Conservation (phyloP, 768 basidiomycete genomes). For the Kwoniella dendrophila region DNA sequence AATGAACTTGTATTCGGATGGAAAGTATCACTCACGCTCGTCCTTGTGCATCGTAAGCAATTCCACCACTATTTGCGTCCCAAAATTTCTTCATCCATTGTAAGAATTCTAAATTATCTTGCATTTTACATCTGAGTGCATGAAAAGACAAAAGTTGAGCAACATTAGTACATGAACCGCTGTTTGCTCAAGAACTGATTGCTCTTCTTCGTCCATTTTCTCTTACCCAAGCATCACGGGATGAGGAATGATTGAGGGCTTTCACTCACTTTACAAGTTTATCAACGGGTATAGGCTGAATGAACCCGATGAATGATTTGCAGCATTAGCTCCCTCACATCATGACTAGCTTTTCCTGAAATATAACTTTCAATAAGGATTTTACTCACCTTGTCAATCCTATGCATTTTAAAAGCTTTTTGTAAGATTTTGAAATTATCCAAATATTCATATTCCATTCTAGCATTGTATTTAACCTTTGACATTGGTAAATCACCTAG, state of each 20-base stretch:
- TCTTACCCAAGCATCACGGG: no score
- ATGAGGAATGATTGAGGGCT: not conserved
- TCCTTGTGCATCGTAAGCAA: conserved; percentile 79
- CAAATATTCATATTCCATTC: conserved; percentile 89
- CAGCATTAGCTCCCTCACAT: no score
- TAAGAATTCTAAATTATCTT: conserved; percentile 98
- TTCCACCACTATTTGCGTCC: conserved; percentile 87
- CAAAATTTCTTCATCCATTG: conserved; percentile 97
- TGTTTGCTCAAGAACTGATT: no score
- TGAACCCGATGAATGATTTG: not conserved
- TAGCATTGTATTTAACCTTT: conserved; percentile 93
- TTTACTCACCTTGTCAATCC: conserved; percentile 81
- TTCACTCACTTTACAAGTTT: conserved; percentile 73
- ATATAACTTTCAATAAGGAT: not conserved
- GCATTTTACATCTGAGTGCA: conserved; percentile 79
- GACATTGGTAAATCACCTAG: conserved; percentile 86
- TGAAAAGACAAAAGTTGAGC: not conserved
- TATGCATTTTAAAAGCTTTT: conserved; percentile 83
- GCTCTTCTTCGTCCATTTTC: not conserved
- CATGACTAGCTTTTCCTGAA: no score
- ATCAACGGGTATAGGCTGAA: conserved; percentile 91
- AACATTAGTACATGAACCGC: not conserved
- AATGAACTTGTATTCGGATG: no score
- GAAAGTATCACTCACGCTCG: conserved; percentile 71
- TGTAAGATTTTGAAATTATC: conserved; percentile 96